Conservation (phyloP, 208 protist species). For the Leishmania amazonensis region DNA sequence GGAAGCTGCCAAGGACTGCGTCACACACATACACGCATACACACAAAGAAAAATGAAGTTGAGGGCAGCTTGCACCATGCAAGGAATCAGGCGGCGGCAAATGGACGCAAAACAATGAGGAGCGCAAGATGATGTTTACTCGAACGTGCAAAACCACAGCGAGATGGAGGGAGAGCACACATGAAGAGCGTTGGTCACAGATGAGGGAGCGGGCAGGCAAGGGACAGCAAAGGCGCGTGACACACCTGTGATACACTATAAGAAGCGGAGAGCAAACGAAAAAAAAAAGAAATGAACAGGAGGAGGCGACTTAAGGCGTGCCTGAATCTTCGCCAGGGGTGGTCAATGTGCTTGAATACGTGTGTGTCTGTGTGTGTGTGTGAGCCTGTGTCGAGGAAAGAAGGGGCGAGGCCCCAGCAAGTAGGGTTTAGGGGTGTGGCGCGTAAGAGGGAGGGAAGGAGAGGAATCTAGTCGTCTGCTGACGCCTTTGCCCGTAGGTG, state of each 20-base stretch:
- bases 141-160: background rate
- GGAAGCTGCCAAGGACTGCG: background rate
- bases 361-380: background rate
- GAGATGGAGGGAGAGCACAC: background rate
- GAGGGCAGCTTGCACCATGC: constrained; percentile 10
- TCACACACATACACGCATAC: background rate
- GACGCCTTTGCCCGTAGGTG: background rate
- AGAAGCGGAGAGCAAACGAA: background rate
- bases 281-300: background rate
- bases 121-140: background rate
- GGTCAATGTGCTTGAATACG: background rate
- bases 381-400: background rate
- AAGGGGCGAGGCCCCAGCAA: background rate
- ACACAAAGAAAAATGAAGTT: constrained; percentile 11
- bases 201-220: background rate
- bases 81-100: background rate
- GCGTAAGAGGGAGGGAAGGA: background rate
- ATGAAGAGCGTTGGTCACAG: background rate
- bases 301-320: background rate
- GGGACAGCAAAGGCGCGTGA: background rate
- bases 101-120: background rate
- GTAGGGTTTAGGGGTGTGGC: constrained; percentile 4
- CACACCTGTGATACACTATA: background rate
- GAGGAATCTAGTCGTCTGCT: background rate
- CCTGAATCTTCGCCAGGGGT: too few relatives aligned